Evolutionary conservation across 306 rosid genomes (phyloP), one percentile per base, ranked within the genome.

Genomic region (Vigna unguiculata): DNA sequence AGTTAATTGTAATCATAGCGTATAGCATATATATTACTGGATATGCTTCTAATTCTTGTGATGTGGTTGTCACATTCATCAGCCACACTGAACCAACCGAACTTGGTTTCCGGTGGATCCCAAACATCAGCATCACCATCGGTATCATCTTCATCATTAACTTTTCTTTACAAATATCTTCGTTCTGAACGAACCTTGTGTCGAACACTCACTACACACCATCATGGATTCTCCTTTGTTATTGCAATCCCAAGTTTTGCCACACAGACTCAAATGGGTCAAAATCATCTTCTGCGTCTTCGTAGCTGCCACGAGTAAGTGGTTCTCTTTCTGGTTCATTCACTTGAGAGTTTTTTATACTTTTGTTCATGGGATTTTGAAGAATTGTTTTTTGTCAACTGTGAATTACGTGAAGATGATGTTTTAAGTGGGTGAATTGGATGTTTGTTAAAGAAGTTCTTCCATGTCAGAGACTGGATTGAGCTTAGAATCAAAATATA

Each of bases 211-310:
- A 63, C 5, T 4, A 34, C 45, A 55, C 34, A 25, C 0, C n/a
- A 9, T 16, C 17, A 64, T 38, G 70, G 52, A 64, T 64, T 64
- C 70, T 64, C 51, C 51, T 40, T 20, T 40, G 32, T 11, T 64
- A 21, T 38, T 2, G 9, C 25, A 40, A 38, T 3, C 2, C 19
- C 4, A 64, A 20, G 51, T 5, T 40, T 64, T 38, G 10, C n/a
- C 32, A 10, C 1, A 34, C 4, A 38, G 40, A 17, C 70, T 5
- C 10, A 64, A 6, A 64, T 7, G 2, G 3, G 12, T 43, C 16
- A 64, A 40, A 2, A 64, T 64, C 5, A 4, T 64, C 22, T 25
- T 64, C 28, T 64, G n/a, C 4, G 9, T 30, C 17, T 11, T 40
- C 14, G 11, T 64, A 5, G 30, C 51, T 20, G 0, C 7, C 17